These are phyloP conservation scores for Fusarium palustre DNA, from an alignment of 2,329 filamentous ascomycete genomes.

Conservation along the genomic window DNA sequence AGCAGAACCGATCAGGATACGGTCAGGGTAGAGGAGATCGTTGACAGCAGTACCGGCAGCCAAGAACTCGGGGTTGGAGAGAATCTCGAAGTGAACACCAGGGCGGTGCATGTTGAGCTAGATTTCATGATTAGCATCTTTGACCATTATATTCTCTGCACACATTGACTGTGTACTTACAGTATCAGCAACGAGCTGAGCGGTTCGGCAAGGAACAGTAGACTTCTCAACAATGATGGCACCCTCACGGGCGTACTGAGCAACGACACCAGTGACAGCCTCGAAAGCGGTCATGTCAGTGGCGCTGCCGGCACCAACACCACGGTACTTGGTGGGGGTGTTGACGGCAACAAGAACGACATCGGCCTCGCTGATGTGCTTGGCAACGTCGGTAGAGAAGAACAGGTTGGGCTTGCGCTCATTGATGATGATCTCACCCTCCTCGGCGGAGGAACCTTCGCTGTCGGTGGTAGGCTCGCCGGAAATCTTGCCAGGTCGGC, in stretches of 20 bases:
- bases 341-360: slow-evolving; percentile 82
- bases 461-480: slow-evolving; percentile 52
- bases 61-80: slow-evolving; percentile 86
- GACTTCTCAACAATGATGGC: slow-evolving; percentile 86
- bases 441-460: slow-evolving; percentile 49
- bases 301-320: slow-evolving; percentile 75
- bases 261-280: slow-evolving; percentile 74
- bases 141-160: slow-evolving; percentile 1
- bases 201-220: slow-evolving; percentile 81
- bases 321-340: slow-evolving; percentile 80
- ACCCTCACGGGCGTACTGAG: slow-evolving; percentile 71
- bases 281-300: slow-evolving; percentile 80
- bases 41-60: slow-evolving; percentile 81
- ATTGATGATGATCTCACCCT: slow-evolving; percentile 52
- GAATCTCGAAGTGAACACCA: slow-evolving; percentile 75
- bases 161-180: slow-evolving; percentile 57
- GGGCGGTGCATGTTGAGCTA: slow-evolving; percentile 70
- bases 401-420: slow-evolving; percentile 73
- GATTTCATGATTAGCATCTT: slow-evolving; percentile 2
- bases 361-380: slow-evolving; percentile 74
- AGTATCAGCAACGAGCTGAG: slow-evolving; percentile 75
- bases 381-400: slow-evolving; percentile 76
- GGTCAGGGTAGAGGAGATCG: slow-evolving; percentile 77
- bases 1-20: slow-evolving; percentile 79
- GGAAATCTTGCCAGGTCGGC: slow-evolving; percentile 57